phyloP scores from a whole-genome alignment of 495 filamentous ascomycete species.

The Emericellopsis terricola region DNA sequence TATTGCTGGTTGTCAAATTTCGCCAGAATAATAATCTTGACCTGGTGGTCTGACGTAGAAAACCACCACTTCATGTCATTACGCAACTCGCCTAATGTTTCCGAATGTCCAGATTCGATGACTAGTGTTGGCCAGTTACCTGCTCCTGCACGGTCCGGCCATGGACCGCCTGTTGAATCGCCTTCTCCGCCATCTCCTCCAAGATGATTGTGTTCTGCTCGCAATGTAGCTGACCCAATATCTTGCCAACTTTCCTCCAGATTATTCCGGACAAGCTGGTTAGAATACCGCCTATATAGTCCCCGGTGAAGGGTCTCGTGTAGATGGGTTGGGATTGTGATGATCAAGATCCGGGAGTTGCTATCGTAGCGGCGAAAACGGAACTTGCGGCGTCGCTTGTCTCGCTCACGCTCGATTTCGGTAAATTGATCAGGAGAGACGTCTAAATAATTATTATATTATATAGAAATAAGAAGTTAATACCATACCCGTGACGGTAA shows the following conservation, averaged over 20 bases:
- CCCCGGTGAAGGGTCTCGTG: constrained; percentile 8
- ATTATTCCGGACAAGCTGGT: constrained; percentile 5
- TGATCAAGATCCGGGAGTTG: constrained; percentile 4
- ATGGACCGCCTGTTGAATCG: constrained; percentile 10
- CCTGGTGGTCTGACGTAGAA: constrained; percentile 10
- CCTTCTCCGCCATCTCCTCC: constrained; percentile 6
- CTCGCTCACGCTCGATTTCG: constrained; percentile 6
- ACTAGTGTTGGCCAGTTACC: constrained; percentile 15
- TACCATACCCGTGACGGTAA: not conserved
- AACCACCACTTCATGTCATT: constrained; percentile 16
- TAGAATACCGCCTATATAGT: constrained; percentile 1
- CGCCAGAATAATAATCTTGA: constrained; percentile 12
- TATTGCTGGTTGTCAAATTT: constrained; percentile 6
- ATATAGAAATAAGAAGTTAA: not conserved
- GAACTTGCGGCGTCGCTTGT: constrained; percentile 5
- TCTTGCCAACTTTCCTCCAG: constrained; percentile 1
- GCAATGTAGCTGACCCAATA: constrained; percentile 3
- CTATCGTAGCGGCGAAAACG: constrained; percentile 9
- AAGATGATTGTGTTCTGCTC: constrained; percentile 6
- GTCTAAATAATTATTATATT: not conserved
- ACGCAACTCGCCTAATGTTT: constrained; percentile 8
- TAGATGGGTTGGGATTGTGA: constrained; percentile 6
- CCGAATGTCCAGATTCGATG: constrained; percentile 12
- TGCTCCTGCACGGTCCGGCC: constrained; percentile 5
- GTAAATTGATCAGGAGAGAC: constrained; percentile 1